Base-by-base conservation (phyloP, 2,329 filamentous ascomycete genomes). In the Byssochlamys sp. region DNA sequence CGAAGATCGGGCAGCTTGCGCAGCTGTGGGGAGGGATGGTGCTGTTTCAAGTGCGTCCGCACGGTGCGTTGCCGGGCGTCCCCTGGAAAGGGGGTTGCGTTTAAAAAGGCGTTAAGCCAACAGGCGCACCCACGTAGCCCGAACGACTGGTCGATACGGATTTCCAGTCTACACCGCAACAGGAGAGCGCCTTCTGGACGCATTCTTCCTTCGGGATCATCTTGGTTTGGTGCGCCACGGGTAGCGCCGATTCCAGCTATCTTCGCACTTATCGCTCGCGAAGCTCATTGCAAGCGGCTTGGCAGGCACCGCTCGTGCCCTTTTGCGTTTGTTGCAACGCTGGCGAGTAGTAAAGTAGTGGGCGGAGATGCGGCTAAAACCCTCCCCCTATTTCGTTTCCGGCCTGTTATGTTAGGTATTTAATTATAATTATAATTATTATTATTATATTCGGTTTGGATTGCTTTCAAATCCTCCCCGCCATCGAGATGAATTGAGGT, bases 1-100 rank as follows among this genome's bases (percentile, higher is more conserved):
- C 49, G 3, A 56, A 31, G 31, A 39, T 31, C 26, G 28, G 52
- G 19, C 28, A 31, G 53, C 53, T 55, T 55, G 53, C 53, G 54
- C 27, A 55, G 60, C 55, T 59, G 67, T 68, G 68, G 67, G 61
- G 66, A 60, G 58, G 49, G 6, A 19, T 51, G 45, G 49, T 54
- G 60, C 61, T 67, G 70, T 72, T 72, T 72, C 70, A 71, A 68
- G 65, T 70, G 69, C 70, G 49, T 10, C 49, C 49, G 49, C 49
- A 51, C 49, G 25, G 49, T 51, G 49, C 45, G 29, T 31, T 10
- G 7, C 7, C 29, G 7, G 45, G 45, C 45, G 45, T 49, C n/a
- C 49, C 25, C 49, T 51, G 60, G 58, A 62, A 61, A 60, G 59
- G 60, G 29, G 59, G 63, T 57, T 62, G 56, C 56, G 61, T 25